These are phyloP conservation scores for Alternaria triticimaculans DNA, from an alignment of 2,329 filamentous ascomycete species.

Conservation along the genomic window DNA sequence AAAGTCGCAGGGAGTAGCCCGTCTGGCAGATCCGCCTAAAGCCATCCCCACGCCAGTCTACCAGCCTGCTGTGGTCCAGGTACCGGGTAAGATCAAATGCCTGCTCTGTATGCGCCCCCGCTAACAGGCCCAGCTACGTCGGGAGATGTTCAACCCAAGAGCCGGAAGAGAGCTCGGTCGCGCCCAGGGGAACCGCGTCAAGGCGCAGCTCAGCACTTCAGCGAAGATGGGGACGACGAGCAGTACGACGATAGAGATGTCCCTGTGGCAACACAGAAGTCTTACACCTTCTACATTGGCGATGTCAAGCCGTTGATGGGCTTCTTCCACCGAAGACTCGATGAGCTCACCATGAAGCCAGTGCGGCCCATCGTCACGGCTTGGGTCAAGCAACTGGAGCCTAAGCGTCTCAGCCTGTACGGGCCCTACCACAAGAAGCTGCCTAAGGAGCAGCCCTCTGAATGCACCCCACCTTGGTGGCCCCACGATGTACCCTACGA, in stretches of 20 bases:
- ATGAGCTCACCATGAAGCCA: conserved; percentile 43
- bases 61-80: neutral
- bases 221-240: conserved; percentile 12
- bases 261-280: conserved; percentile 13
- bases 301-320: conserved; percentile 26
- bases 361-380: conserved; percentile 39
- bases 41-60: neutral
- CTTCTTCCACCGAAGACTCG: conserved; percentile 35
- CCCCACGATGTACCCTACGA: conserved; percentile 34
- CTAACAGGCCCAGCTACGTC: conserved; percentile 12
- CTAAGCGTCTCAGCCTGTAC: conserved; percentile 30
- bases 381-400: conserved; percentile 41
- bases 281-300: conserved; percentile 34
- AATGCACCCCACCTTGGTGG: conserved; percentile 39
- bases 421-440: conserved; percentile 35
- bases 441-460: conserved; percentile 15
- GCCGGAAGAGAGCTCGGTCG: conserved; percentile 24
- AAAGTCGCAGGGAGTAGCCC: neutral
- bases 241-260: neutral
- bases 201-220: neutral
- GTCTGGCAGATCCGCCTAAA: neutral
- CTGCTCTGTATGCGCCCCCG: conserved; percentile 1
- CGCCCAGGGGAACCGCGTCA: conserved; percentile 3
- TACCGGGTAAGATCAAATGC: conserved; percentile 12
- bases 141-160: conserved; percentile 3